These are phyloP conservation scores for Pleurotus sapidus DNA, from an alignment of 768 basidiomycete species.

Conservation along the genomic window DNA sequence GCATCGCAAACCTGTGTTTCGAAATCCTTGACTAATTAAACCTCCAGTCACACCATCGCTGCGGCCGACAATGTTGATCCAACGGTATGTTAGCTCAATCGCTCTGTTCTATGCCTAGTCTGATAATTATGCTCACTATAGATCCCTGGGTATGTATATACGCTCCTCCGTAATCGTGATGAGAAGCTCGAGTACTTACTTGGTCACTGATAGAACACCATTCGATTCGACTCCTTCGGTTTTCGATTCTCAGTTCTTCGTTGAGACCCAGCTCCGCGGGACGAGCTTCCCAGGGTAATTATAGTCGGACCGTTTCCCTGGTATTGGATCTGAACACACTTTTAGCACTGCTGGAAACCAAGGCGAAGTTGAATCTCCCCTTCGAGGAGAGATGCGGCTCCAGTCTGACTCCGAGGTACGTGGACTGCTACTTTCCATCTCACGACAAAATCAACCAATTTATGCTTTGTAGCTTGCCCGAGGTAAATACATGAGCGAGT, in stretches of 20 bases:
- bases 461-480: slow-evolving; percentile 13
- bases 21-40: neutral
- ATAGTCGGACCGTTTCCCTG: neutral
- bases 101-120: neutral
- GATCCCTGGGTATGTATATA: slow-evolving; percentile 11
- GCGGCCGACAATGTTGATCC: slow-evolving; percentile 32
- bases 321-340: slow-evolving; percentile 9
- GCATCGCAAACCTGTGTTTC: neutral
- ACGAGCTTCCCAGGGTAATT: slow-evolving; percentile 21
- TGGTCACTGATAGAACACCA: slow-evolving; percentile 16
- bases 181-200: neutral
- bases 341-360: slow-evolving; percentile 21
- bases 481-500: slow-evolving; percentile 8
- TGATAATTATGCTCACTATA: slow-evolving; percentile 7
- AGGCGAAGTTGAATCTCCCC: slow-evolving; percentile 15
- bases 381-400: slow-evolving; percentile 15
- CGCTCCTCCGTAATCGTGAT: neutral
- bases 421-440: neutral
- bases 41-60: slow-evolving; percentile 20
- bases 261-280: slow-evolving; percentile 28
- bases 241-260: slow-evolving; percentile 30
- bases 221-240: slow-evolving; percentile 30
- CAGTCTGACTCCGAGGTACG: slow-evolving; percentile 14
- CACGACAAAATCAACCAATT: neutral
- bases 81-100: slow-evolving; percentile 12